phyloP scores from a whole-genome alignment of 345 rosid species.

The Populus euphratica region DNA sequence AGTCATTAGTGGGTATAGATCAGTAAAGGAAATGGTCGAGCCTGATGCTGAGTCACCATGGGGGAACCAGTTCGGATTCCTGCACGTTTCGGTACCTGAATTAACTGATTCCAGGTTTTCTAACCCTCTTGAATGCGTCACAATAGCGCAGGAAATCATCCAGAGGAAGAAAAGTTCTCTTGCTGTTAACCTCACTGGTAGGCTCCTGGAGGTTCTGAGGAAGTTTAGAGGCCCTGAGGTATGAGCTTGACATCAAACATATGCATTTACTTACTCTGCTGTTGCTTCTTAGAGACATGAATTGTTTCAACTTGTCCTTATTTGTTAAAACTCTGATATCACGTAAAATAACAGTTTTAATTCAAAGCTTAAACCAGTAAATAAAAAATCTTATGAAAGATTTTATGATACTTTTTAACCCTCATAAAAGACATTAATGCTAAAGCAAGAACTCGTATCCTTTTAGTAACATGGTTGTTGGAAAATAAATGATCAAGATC shows the following conservation, averaged over 20 bases:
- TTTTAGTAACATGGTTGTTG: too few relatives aligned
- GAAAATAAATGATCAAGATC: too few relatives aligned
- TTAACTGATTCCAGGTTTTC: neutral
- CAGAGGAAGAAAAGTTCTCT: constrained; percentile 33
- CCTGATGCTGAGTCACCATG: constrained; percentile 39
- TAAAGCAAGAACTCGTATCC: too few relatives aligned
- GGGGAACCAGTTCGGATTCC: constrained; percentile 49
- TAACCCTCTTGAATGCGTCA: constrained; percentile 35
- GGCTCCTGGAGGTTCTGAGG: constrained; percentile 29
- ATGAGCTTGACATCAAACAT: neutral
- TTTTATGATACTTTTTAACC: too few relatives aligned
- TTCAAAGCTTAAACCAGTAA: too few relatives aligned
- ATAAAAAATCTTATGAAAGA: too few relatives aligned
- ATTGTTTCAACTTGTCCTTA: too few relatives aligned
- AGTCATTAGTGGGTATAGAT: constrained; percentile 36
- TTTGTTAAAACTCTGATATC: too few relatives aligned
- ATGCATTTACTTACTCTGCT: too few relatives aligned
- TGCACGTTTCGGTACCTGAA: constrained; percentile 35
- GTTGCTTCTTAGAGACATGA: too few relatives aligned
- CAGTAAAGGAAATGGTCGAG: constrained; percentile 45
- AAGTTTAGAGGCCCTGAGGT: constrained; percentile 46
- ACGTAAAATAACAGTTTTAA: too few relatives aligned
- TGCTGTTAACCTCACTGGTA: constrained; percentile 36
- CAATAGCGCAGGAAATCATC: constrained; percentile 30
- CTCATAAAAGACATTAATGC: too few relatives aligned